Conservation (phyloP, 2,329 filamentous ascomycete species). For the Bimuria novae-zelandiae region DNA sequence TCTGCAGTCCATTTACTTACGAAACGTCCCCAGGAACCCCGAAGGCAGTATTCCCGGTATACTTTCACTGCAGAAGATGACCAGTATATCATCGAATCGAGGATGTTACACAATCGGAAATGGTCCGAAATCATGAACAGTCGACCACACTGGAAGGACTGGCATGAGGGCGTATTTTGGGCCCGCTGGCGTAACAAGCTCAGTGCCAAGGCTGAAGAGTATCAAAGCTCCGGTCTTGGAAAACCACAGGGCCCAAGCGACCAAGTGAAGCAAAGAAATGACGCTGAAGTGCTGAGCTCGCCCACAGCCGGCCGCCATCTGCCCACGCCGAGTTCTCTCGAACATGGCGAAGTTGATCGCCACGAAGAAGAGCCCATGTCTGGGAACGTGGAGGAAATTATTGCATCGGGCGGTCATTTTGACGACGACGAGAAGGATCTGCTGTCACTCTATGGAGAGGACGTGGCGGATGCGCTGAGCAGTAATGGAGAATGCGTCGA, state of each 20-base stretch:
- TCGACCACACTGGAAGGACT: slow-evolving; percentile 25
- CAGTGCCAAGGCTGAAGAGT: no score
- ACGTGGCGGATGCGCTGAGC: background rate
- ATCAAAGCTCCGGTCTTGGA: no score
- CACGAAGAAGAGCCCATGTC: background rate
- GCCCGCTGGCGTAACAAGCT: slow-evolving; percentile 21
- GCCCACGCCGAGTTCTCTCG: slow-evolving; percentile 36
- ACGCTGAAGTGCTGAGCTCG: background rate
- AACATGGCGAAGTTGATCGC: slow-evolving; percentile 16
- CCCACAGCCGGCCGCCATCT: slow-evolving; percentile 23
- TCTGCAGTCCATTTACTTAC: background rate
- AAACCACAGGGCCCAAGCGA: no score
- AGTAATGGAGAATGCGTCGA: no score
- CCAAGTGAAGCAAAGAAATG: background rate
- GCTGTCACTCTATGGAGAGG: slow-evolving; percentile 26
- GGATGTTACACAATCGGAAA: slow-evolving; percentile 26
- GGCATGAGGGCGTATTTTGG: slow-evolving; percentile 19
- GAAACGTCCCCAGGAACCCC: background rate
- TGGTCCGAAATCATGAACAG: slow-evolving; percentile 31
- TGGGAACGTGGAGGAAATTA: background rate
- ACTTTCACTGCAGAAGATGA: slow-evolving; percentile 41
- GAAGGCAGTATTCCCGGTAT: slow-evolving; percentile 11
- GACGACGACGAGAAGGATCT: slow-evolving; percentile 36
- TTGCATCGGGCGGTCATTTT: slow-evolving; percentile 27
- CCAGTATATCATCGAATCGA: slow-evolving; percentile 42